Percentiles rank a stretch among this genome's conserved stretches.
phyloP scores from a whole-genome alignment of 106 monocot species.

The Vanilla planifolia region DNA sequence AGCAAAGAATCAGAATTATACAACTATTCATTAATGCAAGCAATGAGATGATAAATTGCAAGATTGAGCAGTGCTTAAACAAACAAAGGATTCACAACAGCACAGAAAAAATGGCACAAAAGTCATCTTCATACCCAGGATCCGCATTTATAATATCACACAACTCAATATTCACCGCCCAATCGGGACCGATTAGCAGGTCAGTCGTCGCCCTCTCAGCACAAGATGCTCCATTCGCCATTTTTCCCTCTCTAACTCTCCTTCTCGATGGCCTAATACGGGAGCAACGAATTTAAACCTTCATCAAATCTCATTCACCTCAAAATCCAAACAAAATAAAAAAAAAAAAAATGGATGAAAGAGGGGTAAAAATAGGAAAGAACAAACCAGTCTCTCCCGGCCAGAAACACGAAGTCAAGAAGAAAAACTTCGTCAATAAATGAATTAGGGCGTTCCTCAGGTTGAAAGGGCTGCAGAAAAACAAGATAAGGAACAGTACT shows the following conservation, averaged over 20 bases:
- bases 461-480: not conserved
- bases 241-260: not conserved
- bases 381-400: not conserved
- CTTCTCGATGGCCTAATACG: not conserved
- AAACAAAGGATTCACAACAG: not conserved
- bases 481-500: not conserved
- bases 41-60: not conserved
- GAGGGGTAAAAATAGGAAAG: not conserved
- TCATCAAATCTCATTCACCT: not conserved
- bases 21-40: no score
- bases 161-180: constrained; percentile 88
- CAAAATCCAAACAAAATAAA: not conserved
- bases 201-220: constrained; percentile 91
- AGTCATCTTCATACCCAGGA: constrained; percentile 49
- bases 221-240: constrained; percentile 45
- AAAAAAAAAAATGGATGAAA: not conserved
- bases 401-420: not conserved
- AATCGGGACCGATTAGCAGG: constrained; percentile 89
- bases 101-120: not conserved
- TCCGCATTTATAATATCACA: constrained; percentile 89
- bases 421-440: not conserved
- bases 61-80: not conserved
- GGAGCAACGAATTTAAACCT: not conserved
- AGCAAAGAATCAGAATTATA: no score
- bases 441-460: not conserved